phyloP scores from a whole-genome alignment of 192 early-diverging fungal genomes.

The Podila horticola region DNA sequence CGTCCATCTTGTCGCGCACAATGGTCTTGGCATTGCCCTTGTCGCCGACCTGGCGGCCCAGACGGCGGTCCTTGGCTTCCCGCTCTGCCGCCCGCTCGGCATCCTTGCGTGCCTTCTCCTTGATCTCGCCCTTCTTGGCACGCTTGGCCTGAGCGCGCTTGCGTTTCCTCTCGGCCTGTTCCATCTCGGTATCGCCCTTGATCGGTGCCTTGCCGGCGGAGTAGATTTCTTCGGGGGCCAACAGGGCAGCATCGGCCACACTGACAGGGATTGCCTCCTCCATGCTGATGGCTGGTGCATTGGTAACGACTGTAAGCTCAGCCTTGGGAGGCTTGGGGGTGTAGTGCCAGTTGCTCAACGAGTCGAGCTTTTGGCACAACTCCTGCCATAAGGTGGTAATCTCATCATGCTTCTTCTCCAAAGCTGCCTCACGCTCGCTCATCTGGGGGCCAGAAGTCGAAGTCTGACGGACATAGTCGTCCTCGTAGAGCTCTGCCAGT shows the following conservation, averaged over 20 bases:
- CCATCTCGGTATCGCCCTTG: conserved; percentile 84
- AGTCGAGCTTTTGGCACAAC: conserved; percentile 88
- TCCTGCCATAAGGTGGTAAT: conserved; percentile 81
- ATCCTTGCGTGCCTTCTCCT: conserved; percentile 64
- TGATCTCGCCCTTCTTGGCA: conserved; percentile 67
- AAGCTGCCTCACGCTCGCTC: conserved; percentile 81
- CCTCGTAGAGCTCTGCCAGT: conserved; percentile 92
- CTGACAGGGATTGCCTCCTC: conserved; percentile 94
- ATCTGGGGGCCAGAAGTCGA: conserved; percentile 54
- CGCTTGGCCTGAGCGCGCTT: conserved; percentile 75
- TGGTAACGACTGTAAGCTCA: conserved; percentile 81
- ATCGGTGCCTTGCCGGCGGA: conserved; percentile 77
- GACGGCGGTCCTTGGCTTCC: conserved; percentile 45
- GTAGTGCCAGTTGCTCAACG: conserved; percentile 95
- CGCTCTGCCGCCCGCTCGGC: conserved; percentile 56
- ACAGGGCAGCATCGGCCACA: conserved; percentile 82
- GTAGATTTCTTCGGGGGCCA: conserved; percentile 93
- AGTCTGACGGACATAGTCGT: conserved; percentile 80
- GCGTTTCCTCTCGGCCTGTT: conserved; percentile 79
- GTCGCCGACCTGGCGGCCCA: conserved; percentile 47
- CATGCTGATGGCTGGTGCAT: conserved; percentile 89
- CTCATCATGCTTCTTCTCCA: conserved; percentile 83
- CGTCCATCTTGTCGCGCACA: conserved; percentile 55
- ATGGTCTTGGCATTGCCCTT: conserved; percentile 52
- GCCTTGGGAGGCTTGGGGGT: conserved; percentile 81